Base-by-base conservation (phyloP, 768 basidiomycete species). In the Lyophyllum decastes region DNA sequence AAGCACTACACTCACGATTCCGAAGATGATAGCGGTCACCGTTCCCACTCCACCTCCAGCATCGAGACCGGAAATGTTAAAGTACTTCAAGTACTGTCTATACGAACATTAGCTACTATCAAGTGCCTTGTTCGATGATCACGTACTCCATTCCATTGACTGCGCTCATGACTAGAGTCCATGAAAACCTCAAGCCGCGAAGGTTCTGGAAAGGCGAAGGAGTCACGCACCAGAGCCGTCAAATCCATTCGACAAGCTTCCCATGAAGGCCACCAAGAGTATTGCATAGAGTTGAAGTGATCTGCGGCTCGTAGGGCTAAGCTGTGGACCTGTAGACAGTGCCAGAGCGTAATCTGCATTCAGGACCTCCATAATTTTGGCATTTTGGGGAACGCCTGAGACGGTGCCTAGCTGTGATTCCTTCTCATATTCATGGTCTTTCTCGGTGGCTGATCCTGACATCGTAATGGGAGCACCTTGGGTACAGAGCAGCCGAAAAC, bases 61-160 rank as follows among this genome's bases (percentile, higher is more conserved):
- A 58, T 73, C 73, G 41, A 65, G 49, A 25, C 77, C 76, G 34
- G 70, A 68, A 49, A 81, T 75, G 24, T 67, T 65, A 47, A 80
- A 81, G 61, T 73, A 80, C 10, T 65, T 62, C 8, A 78, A 63
- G 60, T 79, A 81, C 60, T 77, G 73, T 8, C 77, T 77, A 40
- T 8, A 27, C 14, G 22, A 26, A 4, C 40, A 30, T 61, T 3
- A 58, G 59, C 22, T 40, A 43, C 49, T 27, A 34, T 24, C 6
- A 26, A 24, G 52, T 5, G 16, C 8, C 0, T 40, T 22, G 40
- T 41, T 17, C 49, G 2, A 52, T 46, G 27, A 35, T 2, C 43
- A 66, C 75, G 21, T 64, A 79, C 78, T 74, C 64, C 79, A 81
- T 79, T 43, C 76, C 78, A 59, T 78, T 79, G 30, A 80, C 73